A percentile compares a stretch with the other conserved stretches of the same genome.
Conservation (phyloP, 371 early-diverging fungal genomes). For the Lichtheimia ornata region DNA sequence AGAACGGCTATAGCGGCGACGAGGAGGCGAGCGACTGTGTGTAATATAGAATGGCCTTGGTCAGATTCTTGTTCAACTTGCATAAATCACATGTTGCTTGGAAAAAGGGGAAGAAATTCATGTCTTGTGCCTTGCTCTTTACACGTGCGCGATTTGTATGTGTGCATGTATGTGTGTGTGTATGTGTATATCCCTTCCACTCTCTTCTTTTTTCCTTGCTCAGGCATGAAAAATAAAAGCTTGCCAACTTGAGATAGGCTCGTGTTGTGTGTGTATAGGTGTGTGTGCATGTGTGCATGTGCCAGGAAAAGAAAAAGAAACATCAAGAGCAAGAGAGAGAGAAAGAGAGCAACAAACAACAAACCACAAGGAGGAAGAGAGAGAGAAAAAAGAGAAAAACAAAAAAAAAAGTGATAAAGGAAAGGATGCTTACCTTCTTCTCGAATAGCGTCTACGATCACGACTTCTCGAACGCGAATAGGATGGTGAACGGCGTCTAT, state of each 20-base stretch:
- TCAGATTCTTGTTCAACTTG: slow-evolving; percentile 7
- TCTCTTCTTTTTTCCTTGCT: slow-evolving; percentile 9
- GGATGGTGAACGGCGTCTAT: slow-evolving; percentile 28
- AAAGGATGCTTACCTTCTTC: slow-evolving; percentile 15
- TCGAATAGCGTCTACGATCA: slow-evolving; percentile 14
- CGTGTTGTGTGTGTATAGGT: neutral
- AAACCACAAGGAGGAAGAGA: neutral
- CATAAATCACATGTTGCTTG: slow-evolving; percentile 5
- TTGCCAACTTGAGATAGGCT: slow-evolving; percentile 4
- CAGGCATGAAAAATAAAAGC: neutral
- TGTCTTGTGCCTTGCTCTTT: neutral
- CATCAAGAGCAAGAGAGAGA: neutral
- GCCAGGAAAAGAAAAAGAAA: neutral
- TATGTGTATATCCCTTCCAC: neutral
- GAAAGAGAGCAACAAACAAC: neutral
- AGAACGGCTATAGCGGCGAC: slow-evolving; percentile 36
- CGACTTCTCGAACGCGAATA: slow-evolving; percentile 35
- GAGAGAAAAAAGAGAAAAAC: neutral
- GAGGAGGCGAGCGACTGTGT: slow-evolving; percentile 25
- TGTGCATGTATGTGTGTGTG: neutral
- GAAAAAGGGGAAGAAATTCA: slow-evolving; percentile 8
- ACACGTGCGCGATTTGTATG: too few relatives aligned
- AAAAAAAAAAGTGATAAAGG: neutral
- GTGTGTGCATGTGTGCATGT: neutral
- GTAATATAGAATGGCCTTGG: neutral